Evolutionary conservation across 2,329 filamentous ascomycete genomes (phyloP).

Genomic region (Calonectria pteridis): DNA sequence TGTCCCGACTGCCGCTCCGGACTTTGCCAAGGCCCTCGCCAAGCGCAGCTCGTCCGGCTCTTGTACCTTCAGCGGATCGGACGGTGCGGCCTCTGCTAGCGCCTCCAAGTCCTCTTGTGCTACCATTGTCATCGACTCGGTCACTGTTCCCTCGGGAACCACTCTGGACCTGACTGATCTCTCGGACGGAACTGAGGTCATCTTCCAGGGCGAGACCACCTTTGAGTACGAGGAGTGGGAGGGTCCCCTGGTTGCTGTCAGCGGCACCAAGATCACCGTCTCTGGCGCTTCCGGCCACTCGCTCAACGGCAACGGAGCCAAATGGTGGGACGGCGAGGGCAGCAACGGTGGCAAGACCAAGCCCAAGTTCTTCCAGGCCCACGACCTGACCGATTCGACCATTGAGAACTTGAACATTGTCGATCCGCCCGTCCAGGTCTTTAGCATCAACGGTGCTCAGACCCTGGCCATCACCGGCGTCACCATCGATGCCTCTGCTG

Average conservation of each 20-base stretch:
- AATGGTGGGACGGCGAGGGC: slow-evolving; percentile 25
- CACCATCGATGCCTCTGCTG: slow-evolving; percentile 19
- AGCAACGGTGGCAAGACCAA: slow-evolving; percentile 28
- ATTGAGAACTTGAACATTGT: slow-evolving; percentile 21
- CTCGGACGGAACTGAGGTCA: slow-evolving; percentile 19
- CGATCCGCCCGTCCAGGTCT: slow-evolving; percentile 23
- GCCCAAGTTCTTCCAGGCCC: slow-evolving; percentile 28
- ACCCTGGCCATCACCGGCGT: slow-evolving; percentile 15
- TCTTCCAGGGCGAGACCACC: slow-evolving; percentile 24
- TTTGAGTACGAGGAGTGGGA: slow-evolving; percentile 24
- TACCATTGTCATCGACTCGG: slow-evolving; percentile 18
- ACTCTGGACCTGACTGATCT: slow-evolving; percentile 22
- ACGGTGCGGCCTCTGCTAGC: slow-evolving; percentile 16
- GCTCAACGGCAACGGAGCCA: slow-evolving; percentile 16
- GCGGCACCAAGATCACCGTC: slow-evolving; percentile 20
- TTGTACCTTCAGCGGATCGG: slow-evolving; percentile 22
- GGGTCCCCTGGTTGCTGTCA: slow-evolving; percentile 20
- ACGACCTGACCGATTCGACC: slow-evolving; percentile 22
- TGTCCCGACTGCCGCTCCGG: slow-evolving; percentile 7
- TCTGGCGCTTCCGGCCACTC: slow-evolving; percentile 16
- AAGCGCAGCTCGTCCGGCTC: slow-evolving; percentile 15
- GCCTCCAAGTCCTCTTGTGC: slow-evolving; percentile 20
- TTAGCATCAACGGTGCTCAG: slow-evolving; percentile 21
- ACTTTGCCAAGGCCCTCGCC: not conserved
- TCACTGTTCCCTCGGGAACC: slow-evolving; percentile 16